Base-by-base conservation (phyloP, 306 rosid species). In the Cucurbita argyrosperma region DNA sequence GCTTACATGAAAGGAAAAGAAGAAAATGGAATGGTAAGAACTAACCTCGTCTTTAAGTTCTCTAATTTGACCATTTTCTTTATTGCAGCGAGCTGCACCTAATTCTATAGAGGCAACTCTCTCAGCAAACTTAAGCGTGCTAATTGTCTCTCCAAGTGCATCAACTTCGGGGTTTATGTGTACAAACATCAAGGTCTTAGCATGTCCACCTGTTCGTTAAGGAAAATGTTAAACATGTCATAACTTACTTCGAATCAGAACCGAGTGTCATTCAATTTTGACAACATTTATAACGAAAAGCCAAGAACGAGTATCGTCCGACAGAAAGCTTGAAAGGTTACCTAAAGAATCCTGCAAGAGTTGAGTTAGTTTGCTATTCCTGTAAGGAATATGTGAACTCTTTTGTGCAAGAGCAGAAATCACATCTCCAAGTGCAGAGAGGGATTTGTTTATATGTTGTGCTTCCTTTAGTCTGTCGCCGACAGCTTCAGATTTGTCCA, bases 371-470 rank as follows among this genome's bases (percentile, higher is more conserved):
- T 94, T 94, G 90, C 98, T 94, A 45, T 94, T 94, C 81, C 98
- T 87, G 79, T 94, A 94, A 61, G 98, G 98, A 78, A 94, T 85
- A 59, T 94, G 98, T 23, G 83, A 52, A 67, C 92, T 89, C 87
- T 94, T 94, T 55, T 94, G 98, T 74, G 98, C 98, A 86, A 94
- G 88, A 83, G 98, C 96, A 39, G 90, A 84, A 61, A 94, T 87
- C 74, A 94, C 98, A 88, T 94, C 98, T 50, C 98, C 98, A 19
- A 94, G 94, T 39, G 98, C 98, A 83, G 98, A 94, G 72, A 94
- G 97, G 6, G 98, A 94, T 83, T 82, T 85, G 77, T 94, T 94
- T 85, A 94, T 94, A 79, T 94, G 89, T 54, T 94, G 98, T 4
- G 98, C 98, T 78, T 94, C 98, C 83, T 88, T 94, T 68, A 94